Base-by-base conservation (phyloP, 768 basidiomycete species). In the Kwoniella mangroviensis region DNA sequence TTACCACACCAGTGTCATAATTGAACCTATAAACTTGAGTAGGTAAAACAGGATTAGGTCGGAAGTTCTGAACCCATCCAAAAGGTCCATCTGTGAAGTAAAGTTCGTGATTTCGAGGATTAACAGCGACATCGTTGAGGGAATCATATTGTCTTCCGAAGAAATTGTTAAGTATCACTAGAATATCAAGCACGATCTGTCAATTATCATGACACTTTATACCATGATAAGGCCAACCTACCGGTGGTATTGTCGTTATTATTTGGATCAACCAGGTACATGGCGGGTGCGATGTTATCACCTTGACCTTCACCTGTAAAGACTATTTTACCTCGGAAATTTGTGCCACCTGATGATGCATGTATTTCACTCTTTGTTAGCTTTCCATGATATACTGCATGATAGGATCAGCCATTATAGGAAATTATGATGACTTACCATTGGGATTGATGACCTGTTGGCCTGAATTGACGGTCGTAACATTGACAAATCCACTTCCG, bases 111-210 rank as follows among this genome's bases (percentile, higher is more conserved):
- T 86, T 90, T 4, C 82, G 81, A 1, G 90, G 90, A 65, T 91
- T 89, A 3, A 92, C 84, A 75, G 91, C 92, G 68, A 90, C 85
- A 72, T 94, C 92, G 78, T 92, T 91, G 61, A 93, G 80, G 1
- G 91, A 91, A 82, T 91, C 92, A 83, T 92, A 93, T 72, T 92
- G 91, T 2, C 90, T 85, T 2, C 91, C 91, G 75, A 87, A 90
- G 82, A 86, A 91, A 83, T 92, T 93, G 82, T 92, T 90, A 68
- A 93, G 81, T 15, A 93, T 81, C 54, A 77, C 79, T 77, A 55
- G 43, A 24, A 55, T 19, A 64, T 66, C 19, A 52, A 51, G 15
- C 22, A 49, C 49, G 15, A 28, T 17, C 42, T 51, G 13, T n/a
- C 12, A 21, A 11, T n/a, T 28, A 28, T 28, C 28, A 5, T 28